A percentile compares a stretch with the other conserved stretches of the same genome.
Evolutionary conservation across 2,329 filamentous ascomycete genomes (phyloP).

Genomic region (Orbilia javanica): DNA sequence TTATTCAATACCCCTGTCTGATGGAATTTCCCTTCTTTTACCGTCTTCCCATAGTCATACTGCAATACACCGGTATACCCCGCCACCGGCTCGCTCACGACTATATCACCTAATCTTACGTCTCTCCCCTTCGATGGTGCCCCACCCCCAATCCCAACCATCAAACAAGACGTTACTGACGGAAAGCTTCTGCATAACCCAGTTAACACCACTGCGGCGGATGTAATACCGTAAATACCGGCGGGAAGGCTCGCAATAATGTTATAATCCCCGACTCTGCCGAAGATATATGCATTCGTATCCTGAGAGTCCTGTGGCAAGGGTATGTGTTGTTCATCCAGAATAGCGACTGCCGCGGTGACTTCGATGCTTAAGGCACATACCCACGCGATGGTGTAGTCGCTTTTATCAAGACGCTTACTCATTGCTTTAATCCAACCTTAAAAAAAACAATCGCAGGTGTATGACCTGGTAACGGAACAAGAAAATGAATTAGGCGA

Average conservation of each 20-base stretch:
- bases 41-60: conserved; percentile 35
- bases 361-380: conserved; percentile 58
- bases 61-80: conserved; percentile 13
- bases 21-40: neutral
- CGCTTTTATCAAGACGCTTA: neutral
- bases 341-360: conserved; percentile 52
- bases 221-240: conserved; percentile 4
- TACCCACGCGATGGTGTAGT: conserved; percentile 60
- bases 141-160: conserved; percentile 39
- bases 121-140: neutral
- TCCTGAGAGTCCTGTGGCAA: conserved; percentile 5
- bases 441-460: no score
- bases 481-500: no score
- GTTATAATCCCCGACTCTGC: conserved; percentile 9
- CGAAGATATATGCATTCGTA: conserved; percentile 18
- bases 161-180: neutral
- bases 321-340: conserved; percentile 36
- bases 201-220: neutral
- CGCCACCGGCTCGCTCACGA: conserved; percentile 10
- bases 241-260: conserved; percentile 9
- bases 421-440: neutral
- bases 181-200: conserved; percentile 5
- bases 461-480: no score
- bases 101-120: conserved; percentile 27
- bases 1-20: conserved; percentile 16